phyloP scores from a whole-genome alignment of 169 alveolate genomes.

The Babesia ovata region DNA sequence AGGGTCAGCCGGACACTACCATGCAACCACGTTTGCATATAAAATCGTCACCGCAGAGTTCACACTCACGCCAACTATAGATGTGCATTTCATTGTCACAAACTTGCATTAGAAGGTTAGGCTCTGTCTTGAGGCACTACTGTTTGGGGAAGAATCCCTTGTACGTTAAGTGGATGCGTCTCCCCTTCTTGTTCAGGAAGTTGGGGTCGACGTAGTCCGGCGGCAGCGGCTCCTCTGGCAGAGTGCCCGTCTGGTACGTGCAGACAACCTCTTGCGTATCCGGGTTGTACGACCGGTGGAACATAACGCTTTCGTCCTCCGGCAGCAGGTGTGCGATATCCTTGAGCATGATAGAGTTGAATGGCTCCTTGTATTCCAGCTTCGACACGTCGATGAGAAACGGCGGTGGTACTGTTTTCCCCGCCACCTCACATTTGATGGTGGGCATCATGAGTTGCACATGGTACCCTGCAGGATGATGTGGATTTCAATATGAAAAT shows the following conservation, averaged over 20 bases:
- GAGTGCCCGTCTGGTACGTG: constrained; percentile 82
- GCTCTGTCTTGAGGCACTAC: neutral
- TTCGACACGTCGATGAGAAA: constrained; percentile 82
- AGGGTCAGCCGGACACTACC: no score
- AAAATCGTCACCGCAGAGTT: no score
- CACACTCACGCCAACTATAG: no score
- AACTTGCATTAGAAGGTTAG: neutral
- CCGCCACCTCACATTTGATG: constrained; percentile 82
- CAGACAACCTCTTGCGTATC: constrained; percentile 82
- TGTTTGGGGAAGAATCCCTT: constrained; percentile 82
- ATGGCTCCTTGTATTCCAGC: constrained; percentile 79
- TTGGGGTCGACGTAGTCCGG: constrained; percentile 83
- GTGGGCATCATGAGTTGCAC: constrained; percentile 82
- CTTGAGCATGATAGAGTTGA: constrained; percentile 74
- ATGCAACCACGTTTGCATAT: no score
- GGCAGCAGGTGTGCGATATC: constrained; percentile 80
- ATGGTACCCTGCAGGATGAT: constrained; percentile 72
- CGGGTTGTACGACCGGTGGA: constrained; percentile 74
- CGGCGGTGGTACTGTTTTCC: constrained; percentile 82
- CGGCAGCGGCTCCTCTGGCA: constrained; percentile 85
- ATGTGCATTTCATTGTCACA: neutral
- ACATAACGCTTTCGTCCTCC: constrained; percentile 77
- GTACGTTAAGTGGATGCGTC: constrained; percentile 77
- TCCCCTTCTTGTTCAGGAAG: constrained; percentile 80
- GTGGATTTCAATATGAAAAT: neutral